These are phyloP conservation scores for Serendipita vermifera DNA, from an alignment of 768 basidiomycete species.

Conservation along the genomic window DNA sequence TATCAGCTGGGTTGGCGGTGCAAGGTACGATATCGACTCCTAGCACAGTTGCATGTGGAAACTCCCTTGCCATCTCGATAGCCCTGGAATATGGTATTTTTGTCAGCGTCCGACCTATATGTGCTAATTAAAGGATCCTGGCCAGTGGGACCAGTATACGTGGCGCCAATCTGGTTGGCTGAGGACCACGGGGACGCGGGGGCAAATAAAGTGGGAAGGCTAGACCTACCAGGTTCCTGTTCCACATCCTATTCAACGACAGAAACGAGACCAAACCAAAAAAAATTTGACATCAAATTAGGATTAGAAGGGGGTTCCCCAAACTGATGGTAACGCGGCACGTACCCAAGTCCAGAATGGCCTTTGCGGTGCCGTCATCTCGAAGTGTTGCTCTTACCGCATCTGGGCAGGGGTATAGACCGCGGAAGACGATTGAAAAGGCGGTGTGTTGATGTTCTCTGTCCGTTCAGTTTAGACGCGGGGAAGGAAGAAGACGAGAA, in stretches of 20 bases:
- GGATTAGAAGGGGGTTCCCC: background rate
- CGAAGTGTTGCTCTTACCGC: background rate
- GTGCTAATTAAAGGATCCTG: background rate
- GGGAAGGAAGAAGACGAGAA: background rate
- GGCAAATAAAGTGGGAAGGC: background rate
- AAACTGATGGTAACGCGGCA: background rate
- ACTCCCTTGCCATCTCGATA: background rate
- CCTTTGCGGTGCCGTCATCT: background rate
- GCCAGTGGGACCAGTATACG: background rate
- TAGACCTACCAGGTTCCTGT: background rate
- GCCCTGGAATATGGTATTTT: background rate
- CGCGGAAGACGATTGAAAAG: background rate
- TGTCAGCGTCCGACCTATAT: background rate
- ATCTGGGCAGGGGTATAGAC: conserved; percentile 3
- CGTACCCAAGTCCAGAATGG: conserved; percentile 5
- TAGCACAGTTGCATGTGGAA: background rate
- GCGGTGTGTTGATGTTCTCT: background rate
- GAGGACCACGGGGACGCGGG: background rate
- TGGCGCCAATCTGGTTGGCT: background rate
- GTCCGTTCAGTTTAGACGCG: background rate
- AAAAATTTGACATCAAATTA: background rate
- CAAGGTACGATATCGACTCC: background rate
- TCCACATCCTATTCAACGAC: background rate
- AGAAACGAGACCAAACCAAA: background rate
- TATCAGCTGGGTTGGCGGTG: background rate